Evolutionary conservation across 345 rosid species (phyloP), one percentile per base, ranked within the genome.

Genomic region (Firmiana major): DNA sequence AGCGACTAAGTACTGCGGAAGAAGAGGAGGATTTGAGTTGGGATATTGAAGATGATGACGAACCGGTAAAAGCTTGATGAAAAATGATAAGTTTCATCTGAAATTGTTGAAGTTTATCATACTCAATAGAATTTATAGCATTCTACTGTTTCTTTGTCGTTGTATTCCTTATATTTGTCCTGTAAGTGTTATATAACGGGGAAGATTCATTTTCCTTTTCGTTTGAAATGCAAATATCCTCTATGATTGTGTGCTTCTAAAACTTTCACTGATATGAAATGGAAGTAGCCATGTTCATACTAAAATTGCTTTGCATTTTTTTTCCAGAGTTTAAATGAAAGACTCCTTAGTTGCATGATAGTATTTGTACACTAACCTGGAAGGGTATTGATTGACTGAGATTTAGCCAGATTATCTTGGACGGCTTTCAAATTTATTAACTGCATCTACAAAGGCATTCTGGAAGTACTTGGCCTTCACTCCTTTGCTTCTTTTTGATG

Each of bases 41-140:
- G 98, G 98, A 92, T 81, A 90, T 92, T 58, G 94, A 91, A 84
- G 99, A 93, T 62, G 98, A 91, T 15, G 93, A 82, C 40, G 89
- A 80, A 34, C 83, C 84, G 38, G 85, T 83, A 17, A 82, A 83
- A 80, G 80, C 84, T 78, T 81, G 88, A 88, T 80, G 57, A 12
- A 28, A 51, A 49, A 48, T 26, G 59, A 7, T 1, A 48, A 49
- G 60, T 53, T 36, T 36, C 43, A 40, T n/a, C 57, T 15, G 63
- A 16, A 31, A 22, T 3, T 43, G 46, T 55, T 70, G 59, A 60
- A 43, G 38, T 59, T 43, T 51, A 24, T 79, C n/a, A n/a, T 63
- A 53, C 57, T 62, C 51, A 5, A n/a, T 21, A 77, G 70, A 68
- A 62, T 76, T 72, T 11, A 15, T 79, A 58, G 46, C 69, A 63